Conservation (phyloP, 2,329 filamentous ascomycete species). For the Claviceps sp. region DNA sequence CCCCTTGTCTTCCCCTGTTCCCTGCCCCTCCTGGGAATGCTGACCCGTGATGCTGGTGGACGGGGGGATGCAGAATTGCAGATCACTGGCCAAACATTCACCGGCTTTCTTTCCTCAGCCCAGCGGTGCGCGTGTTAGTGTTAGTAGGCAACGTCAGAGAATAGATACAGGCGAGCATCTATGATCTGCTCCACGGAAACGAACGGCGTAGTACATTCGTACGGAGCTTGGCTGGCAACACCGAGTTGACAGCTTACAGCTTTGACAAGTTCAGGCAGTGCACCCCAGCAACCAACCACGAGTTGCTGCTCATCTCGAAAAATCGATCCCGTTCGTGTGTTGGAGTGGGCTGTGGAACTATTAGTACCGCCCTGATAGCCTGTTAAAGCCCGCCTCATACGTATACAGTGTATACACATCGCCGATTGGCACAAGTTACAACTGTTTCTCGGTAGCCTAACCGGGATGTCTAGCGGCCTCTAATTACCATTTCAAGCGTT, state of each 20-base stretch:
- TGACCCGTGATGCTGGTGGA: neutral
- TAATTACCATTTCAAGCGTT: slow-evolving; percentile 1
- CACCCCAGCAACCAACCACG: neutral
- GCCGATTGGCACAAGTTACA: slow-evolving; percentile 1
- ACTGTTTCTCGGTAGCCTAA: slow-evolving; percentile 5
- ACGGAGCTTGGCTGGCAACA: too few species aligned
- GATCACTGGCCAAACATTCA: neutral
- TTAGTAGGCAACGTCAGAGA: neutral
- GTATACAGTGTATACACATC: neutral
- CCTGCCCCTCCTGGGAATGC: neutral
- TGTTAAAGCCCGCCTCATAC: neutral
- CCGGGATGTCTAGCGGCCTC: slow-evolving; percentile 2
- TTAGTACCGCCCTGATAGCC: neutral
- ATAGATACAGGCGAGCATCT: too few species aligned
- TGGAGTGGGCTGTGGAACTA: neutral
- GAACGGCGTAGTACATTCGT: too few species aligned
- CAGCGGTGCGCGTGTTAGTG: neutral
- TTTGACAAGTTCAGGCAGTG: neutral
- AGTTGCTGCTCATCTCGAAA: neutral
- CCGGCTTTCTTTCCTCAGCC: neutral
- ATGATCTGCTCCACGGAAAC: too few species aligned
- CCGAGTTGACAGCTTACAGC: too few species aligned
- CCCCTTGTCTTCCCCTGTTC: neutral
- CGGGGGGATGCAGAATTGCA: neutral
- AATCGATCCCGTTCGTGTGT: neutral